phyloP scores from a whole-genome alignment of 805 yeast genomes.

The Barnettozyma pratensis region DNA sequence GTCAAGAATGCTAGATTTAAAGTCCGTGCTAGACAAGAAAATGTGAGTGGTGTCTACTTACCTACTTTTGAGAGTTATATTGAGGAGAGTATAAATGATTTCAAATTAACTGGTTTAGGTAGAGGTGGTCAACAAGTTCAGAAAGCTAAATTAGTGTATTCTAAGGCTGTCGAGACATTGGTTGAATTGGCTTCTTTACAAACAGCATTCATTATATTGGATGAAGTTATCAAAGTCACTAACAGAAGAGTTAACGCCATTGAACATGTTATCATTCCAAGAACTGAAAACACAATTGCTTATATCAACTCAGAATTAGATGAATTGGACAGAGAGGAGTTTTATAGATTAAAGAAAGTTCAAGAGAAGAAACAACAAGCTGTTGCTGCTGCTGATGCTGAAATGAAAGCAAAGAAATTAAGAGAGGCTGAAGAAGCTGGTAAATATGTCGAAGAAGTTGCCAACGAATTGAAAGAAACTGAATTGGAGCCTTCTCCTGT shows the following conservation, averaged over 20 bases:
- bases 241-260: constrained; percentile 98
- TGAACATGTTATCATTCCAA: constrained; percentile 95
- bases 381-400: constrained; percentile 25
- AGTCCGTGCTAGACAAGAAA: constrained; percentile 88
- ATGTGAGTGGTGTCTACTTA: constrained; percentile 90
- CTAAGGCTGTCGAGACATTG: constrained; percentile 94
- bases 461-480: constrained; percentile 11
- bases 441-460: constrained; percentile 22
- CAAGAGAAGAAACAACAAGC: constrained; percentile 26
- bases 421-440: constrained; percentile 25
- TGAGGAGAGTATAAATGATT: constrained; percentile 84
- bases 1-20: constrained; percentile 88
- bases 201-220: constrained; percentile 93
- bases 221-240: constrained; percentile 96
- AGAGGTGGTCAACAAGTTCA: constrained; percentile 98
- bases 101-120: constrained; percentile 94
- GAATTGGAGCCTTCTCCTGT: neutral
- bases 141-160: constrained; percentile 87
- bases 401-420: constrained; percentile 25
- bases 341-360: constrained; percentile 92
- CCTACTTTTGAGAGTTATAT: constrained; percentile 88
- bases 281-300: constrained; percentile 92
- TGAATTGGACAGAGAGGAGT: constrained; percentile 97
- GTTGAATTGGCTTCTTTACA: constrained; percentile 95
- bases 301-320: constrained; percentile 94